Evolutionary conservation across 805 yeast genomes (phyloP), one percentile per base, ranked within the genome.

Genomic region (Sungouiella thailandica): DNA sequence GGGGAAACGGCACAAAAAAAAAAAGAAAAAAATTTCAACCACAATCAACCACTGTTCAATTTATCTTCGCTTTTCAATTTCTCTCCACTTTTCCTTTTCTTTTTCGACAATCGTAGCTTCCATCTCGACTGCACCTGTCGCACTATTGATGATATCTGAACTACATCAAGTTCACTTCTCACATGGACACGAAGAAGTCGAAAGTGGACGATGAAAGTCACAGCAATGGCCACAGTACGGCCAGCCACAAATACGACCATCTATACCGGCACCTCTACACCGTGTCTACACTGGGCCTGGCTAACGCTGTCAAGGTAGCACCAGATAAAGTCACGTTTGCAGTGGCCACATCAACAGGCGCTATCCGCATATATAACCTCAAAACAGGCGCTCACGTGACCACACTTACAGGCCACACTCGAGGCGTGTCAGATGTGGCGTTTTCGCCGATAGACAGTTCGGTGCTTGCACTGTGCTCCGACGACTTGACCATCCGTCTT

Each of bases 401-500:
- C 5, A 25, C 62, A 10, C 46, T 72, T 25, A 37, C 40, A 7
- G 89, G 88, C 1, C 95, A 90, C 52, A 55, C 74, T 2, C 68
- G 58, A 17, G 93, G 95, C 1, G 66, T 90, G 2, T 81, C 89
- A 10, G 88, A 81, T 40, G 47, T 93, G 1, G 72, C 76, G 23
- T 90, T 88, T 78, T 76, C 89, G 1, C 89, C 90, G 2, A 53
- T 62, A 25, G 80, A 83, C 53, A 71, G 83, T 9, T 63, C 68
- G 32, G 75, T 82, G 31, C 40, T 90, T 5, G 96, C 95, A 1
- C 76, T 95, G 0, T 93, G 83, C 1, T 82, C 95, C 0, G 96
- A 90, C 53, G 98, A 90, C 56, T 66, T 78, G 40, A 79, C 94
- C 0, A 70, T 88, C 6, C 68, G 88, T 25, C 60, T 93, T 3